Evolutionary conservation across 2,329 filamentous ascomycete species (phyloP).

Genomic region (Sarocladiaceae sp.): DNA sequence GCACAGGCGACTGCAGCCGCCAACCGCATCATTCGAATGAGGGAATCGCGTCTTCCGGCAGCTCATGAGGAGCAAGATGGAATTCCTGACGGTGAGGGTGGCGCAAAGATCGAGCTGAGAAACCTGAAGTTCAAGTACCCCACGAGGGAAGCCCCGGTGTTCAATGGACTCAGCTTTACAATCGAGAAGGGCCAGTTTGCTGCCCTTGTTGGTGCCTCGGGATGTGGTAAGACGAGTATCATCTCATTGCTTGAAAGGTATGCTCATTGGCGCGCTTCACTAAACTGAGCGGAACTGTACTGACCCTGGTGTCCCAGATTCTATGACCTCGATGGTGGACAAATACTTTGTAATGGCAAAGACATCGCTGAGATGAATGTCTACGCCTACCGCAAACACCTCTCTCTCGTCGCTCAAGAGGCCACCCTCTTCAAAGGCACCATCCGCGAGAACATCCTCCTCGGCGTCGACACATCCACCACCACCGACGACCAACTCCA

Average conservation of each 20-base stretch:
- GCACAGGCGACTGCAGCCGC: slow-evolving; percentile 53
- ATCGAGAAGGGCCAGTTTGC: slow-evolving; percentile 65
- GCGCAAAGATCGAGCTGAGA: slow-evolving; percentile 49
- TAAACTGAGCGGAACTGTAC: slow-evolving; percentile 10
- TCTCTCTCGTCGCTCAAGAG: slow-evolving; percentile 71
- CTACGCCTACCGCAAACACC: slow-evolving; percentile 53
- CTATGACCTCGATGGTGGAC: slow-evolving; percentile 60
- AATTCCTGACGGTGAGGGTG: slow-evolving; percentile 39
- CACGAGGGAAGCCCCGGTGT: slow-evolving; percentile 49
- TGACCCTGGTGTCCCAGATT: slow-evolving; percentile 36
- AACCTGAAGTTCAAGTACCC: slow-evolving; percentile 57
- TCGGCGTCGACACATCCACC: slow-evolving; percentile 52
- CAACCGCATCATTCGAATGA: slow-evolving; percentile 51
- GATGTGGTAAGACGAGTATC: slow-evolving; percentile 68
- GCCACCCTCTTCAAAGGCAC: slow-evolving; percentile 64
- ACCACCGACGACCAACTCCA: slow-evolving; percentile 47
- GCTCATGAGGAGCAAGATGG: slow-evolving; percentile 20
- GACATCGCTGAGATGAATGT: slow-evolving; percentile 55
- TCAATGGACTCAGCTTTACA: slow-evolving; percentile 54
- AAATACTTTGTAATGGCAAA: slow-evolving; percentile 56
- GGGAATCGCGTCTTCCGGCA: slow-evolving; percentile 35
- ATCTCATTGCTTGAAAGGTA: slow-evolving; percentile 53
- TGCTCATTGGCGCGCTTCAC: not conserved
- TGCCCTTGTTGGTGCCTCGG: slow-evolving; percentile 63
- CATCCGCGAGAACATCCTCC: slow-evolving; percentile 62